These are phyloP conservation scores for Mangifera indica DNA, from an alignment of 345 rosid species.

Conservation along the genomic window DNA sequence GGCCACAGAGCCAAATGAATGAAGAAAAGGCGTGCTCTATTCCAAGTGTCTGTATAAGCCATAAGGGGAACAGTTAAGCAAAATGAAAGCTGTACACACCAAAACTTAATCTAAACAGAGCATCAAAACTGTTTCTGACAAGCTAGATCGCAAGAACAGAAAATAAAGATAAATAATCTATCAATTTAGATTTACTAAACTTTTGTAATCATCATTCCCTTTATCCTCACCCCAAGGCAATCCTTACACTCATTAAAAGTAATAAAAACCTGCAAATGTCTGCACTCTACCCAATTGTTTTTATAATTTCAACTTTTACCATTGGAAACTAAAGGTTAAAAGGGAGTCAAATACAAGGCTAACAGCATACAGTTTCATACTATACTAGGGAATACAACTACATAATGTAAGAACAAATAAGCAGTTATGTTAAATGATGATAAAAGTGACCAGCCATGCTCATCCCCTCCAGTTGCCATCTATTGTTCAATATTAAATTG, in stretches of 20 bases:
- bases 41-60: constrained; percentile 85
- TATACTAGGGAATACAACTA: neutral
- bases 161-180: neutral
- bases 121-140: neutral
- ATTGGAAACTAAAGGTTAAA: neutral
- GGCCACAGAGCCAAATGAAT: constrained; percentile 97
- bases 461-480: neutral
- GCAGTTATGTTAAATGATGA: neutral
- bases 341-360: too few relatives aligned
- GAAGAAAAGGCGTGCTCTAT: constrained; percentile 93
- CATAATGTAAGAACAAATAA: neutral
- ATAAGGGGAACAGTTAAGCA: constrained; percentile 28
- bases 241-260: constrained; percentile 8
- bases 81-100: constrained; percentile 4
- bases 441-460: neutral
- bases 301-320: neutral
- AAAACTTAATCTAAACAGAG: constrained; percentile 4
- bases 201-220: neutral
- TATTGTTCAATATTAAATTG: neutral
- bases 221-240: neutral
- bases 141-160: neutral
- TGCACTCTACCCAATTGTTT: neutral
- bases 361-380: too few relatives aligned
- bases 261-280: neutral
- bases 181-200: neutral